These are phyloP conservation scores for Suillus plorans DNA, from an alignment of 768 basidiomycete genomes.

Conservation along the genomic window DNA sequence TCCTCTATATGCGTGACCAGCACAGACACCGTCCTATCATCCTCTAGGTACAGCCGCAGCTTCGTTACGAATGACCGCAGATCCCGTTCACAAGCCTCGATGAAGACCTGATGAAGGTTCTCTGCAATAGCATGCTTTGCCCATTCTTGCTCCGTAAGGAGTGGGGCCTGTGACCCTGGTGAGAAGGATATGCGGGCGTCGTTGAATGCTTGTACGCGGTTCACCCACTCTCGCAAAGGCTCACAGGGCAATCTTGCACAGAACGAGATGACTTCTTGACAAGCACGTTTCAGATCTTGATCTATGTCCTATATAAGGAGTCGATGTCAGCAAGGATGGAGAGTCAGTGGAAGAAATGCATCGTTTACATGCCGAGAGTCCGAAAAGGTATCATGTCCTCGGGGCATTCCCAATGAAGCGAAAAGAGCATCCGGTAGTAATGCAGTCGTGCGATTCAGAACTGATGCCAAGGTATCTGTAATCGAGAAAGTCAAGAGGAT, in stretches of 20 bases:
- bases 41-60: conserved; percentile 77
- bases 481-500: neutral
- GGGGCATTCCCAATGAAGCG: conserved; percentile 65
- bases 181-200: conserved; percentile 20
- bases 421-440: conserved; percentile 69
- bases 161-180: conserved; percentile 16
- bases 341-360: neutral
- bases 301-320: conserved; percentile 69
- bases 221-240: conserved; percentile 64
- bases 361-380: conserved; percentile 70
- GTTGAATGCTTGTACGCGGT: conserved; percentile 42
- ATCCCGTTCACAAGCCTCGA: conserved; percentile 52
- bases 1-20: conserved; percentile 77
- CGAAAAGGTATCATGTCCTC: conserved; percentile 57
- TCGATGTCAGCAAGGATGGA: neutral
- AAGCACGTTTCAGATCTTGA: conserved; percentile 77
- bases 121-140: conserved; percentile 50
- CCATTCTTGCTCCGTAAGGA: conserved; percentile 44
- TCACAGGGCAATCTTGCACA: conserved; percentile 58
- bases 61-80: conserved; percentile 54
- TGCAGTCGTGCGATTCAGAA: conserved; percentile 32
- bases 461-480: conserved; percentile 31
- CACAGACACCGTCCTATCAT: conserved; percentile 74
- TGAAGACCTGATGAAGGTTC: conserved; percentile 54
- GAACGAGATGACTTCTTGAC: conserved; percentile 77